These are phyloP conservation scores for Dunaliella primolecta DNA, from an alignment of 139 green algal species.

Conservation along the genomic window DNA sequence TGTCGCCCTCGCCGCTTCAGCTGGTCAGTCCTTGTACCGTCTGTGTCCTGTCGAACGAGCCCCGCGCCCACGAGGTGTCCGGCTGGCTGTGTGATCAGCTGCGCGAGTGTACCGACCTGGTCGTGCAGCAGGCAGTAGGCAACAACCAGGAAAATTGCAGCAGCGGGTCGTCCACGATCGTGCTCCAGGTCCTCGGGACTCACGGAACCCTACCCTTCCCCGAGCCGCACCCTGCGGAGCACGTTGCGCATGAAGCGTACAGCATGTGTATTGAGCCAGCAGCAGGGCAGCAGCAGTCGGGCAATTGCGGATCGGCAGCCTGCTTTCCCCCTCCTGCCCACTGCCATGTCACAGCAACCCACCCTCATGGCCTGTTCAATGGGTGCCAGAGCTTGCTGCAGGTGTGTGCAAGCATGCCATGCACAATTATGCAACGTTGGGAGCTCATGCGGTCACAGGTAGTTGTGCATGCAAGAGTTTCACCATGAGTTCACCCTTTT, in stretches of 20 bases:
- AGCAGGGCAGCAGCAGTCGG: background rate
- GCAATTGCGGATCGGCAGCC: no score
- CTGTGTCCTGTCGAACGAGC: background rate
- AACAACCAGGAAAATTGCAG: background rate
- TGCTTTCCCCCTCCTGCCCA: background rate
- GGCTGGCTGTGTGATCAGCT: background rate
- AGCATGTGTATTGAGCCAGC: background rate
- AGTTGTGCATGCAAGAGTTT: no score
- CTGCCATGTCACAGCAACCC: background rate
- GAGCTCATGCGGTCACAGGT: no score
- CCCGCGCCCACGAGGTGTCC: background rate
- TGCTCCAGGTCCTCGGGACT: background rate
- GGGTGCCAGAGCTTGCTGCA: background rate
- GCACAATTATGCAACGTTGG: no score
- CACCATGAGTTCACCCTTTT: background rate
- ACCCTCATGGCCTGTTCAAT: background rate
- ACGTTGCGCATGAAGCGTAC: background rate
- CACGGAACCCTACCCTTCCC: background rate
- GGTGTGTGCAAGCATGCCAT: background rate
- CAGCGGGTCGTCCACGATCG: background rate
- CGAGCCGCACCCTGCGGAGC: background rate
- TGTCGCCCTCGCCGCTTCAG: background rate
- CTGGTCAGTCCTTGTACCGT: background rate
- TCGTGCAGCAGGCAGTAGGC: background rate
- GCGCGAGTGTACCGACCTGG: background rate